These are phyloP conservation scores for Fulvia fulva DNA, from an alignment of 2,329 filamentous ascomycete genomes.

Conservation along the genomic window DNA sequence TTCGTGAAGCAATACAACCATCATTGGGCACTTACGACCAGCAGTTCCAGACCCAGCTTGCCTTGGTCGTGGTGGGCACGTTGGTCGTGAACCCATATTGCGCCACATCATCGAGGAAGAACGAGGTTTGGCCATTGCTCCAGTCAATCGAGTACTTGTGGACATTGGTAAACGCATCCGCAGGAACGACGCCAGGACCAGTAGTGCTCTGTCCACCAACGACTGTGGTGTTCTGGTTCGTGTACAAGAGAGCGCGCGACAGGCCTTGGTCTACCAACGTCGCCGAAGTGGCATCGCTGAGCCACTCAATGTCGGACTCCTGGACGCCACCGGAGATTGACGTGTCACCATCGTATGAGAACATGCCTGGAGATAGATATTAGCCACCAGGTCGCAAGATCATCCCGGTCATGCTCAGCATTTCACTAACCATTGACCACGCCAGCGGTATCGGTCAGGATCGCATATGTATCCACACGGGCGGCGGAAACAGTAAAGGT, in stretches of 20 bases:
- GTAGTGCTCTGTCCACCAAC: slow-evolving; percentile 4
- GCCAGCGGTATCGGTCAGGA: slow-evolving; percentile 12
- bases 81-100: slow-evolving; percentile 10
- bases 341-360: slow-evolving; percentile 19
- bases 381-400: background rate
- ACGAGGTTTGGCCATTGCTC: slow-evolving; percentile 11
- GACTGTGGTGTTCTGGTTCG: slow-evolving; percentile 16
- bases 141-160: slow-evolving; percentile 26
- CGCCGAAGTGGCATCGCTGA: slow-evolving; percentile 17
- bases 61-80: slow-evolving; percentile 16
- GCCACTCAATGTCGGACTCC: slow-evolving; percentile 27
- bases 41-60: slow-evolving; percentile 24
- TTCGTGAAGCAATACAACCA: background rate
- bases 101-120: slow-evolving; percentile 19
- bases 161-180: slow-evolving; percentile 9
- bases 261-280: slow-evolving; percentile 7
- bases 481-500: slow-evolving; percentile 12
- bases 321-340: slow-evolving; percentile 4
- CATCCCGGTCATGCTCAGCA: too few relatives aligned
- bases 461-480: slow-evolving; percentile 15
- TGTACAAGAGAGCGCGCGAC: slow-evolving; percentile 11
- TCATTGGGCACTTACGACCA: slow-evolving; percentile 16
- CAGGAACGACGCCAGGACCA: background rate
- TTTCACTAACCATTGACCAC: slow-evolving; percentile 12
- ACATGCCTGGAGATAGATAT: slow-evolving; percentile 12